Evolutionary conservation across 441 rosid species (phyloP).

Genomic region (Raphanus hybrid): DNA sequence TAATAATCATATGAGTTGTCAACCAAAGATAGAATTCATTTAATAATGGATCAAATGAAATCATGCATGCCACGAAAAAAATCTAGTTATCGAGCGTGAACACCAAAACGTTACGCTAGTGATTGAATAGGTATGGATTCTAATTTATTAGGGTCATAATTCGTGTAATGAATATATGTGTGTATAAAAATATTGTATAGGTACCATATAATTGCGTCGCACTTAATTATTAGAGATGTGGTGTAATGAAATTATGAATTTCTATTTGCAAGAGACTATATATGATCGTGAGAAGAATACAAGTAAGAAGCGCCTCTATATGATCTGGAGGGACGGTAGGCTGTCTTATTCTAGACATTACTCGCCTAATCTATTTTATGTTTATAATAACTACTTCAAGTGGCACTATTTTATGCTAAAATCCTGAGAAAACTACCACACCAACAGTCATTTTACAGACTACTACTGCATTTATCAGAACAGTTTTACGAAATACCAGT

Average conservation of each 20-base stretch:
- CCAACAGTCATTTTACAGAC: conserved; percentile 6
- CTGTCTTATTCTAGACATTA: conserved; percentile 38
- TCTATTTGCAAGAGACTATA: not conserved
- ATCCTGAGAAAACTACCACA: conserved; percentile 5
- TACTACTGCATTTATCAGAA: conserved; percentile 21
- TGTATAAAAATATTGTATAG: not conserved
- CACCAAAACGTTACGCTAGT: conserved; percentile 19
- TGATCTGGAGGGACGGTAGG: conserved; percentile 37
- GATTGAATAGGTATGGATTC: not conserved
- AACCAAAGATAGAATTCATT: conserved; percentile 8
- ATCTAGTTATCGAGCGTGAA: conserved; percentile 18
- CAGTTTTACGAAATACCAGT: conserved; percentile 17
- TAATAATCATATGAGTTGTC: conserved; percentile 34
- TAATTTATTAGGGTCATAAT: conserved; percentile 16
- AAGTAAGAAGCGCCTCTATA: not conserved
- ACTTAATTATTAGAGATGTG: conserved; percentile 29
- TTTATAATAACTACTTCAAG: not conserved
- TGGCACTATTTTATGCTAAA: conserved; percentile 7
- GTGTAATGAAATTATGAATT: conserved; percentile 18
- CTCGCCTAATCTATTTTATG: not conserved
- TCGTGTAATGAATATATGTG: not conserved
- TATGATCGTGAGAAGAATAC: conserved; percentile 18
- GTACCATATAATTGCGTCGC: conserved; percentile 14
- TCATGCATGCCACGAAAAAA: conserved; percentile 34
- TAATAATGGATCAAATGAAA: conserved; percentile 26